These are phyloP conservation scores for Auricularia sp. DNA, from an alignment of 768 basidiomycete genomes.

Conservation along the genomic window DNA sequence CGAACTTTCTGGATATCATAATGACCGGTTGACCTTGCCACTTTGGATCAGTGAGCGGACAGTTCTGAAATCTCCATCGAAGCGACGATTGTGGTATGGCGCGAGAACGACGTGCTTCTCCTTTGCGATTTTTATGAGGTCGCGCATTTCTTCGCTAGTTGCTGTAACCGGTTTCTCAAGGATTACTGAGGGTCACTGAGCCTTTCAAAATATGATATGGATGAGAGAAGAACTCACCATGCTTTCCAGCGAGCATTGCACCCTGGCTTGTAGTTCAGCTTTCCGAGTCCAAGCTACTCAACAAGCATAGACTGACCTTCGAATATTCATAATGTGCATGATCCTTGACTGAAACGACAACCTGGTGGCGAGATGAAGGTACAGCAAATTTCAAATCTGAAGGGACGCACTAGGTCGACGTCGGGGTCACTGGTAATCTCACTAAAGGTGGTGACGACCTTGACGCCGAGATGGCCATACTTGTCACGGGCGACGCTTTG, in stretches of 20 bases:
- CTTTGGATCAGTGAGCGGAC: conserved; percentile 47
- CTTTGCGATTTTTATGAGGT: conserved; percentile 50
- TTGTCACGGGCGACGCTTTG: conserved; percentile 37
- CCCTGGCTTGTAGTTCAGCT: background rate
- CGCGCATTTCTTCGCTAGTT: conserved; percentile 45
- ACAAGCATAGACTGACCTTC: conserved; percentile 25
- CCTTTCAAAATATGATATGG: background rate
- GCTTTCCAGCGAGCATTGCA: background rate
- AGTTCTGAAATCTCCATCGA: conserved; percentile 70
- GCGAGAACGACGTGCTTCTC: conserved; percentile 52
- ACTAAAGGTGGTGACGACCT: conserved; percentile 52
- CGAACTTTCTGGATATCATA: background rate
- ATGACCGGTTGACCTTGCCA: conserved; percentile 1
- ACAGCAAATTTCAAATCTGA: background rate
- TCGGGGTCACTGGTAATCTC: conserved; percentile 51
- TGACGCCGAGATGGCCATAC: conserved; percentile 33
- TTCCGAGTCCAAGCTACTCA: background rate
- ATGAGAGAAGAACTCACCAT: background rate
- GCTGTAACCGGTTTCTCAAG: conserved; percentile 75
- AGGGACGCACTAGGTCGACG: conserved; percentile 43
- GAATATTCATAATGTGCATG: conserved; percentile 62
- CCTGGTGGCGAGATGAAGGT: background rate
- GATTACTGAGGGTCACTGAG: conserved; percentile 32
- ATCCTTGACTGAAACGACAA: conserved; percentile 59
- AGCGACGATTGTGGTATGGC: conserved; percentile 58